Conservation (phyloP, 73 alveolate species). For the Blepharisma stoltei region DNA sequence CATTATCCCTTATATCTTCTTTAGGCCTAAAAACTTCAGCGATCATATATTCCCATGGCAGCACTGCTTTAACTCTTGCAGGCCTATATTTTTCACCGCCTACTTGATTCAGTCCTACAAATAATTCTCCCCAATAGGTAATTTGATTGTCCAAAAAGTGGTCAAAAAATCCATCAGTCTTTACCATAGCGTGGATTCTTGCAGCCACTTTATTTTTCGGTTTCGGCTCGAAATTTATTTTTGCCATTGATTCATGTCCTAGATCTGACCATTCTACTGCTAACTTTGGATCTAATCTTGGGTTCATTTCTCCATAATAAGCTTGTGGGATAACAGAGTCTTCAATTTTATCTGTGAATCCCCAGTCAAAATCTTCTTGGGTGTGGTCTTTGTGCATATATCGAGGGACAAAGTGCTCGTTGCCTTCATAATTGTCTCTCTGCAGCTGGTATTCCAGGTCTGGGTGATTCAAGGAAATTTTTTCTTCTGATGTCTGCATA, state of each 20-base stretch:
- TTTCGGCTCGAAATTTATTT: not conserved
- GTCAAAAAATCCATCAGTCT: constrained; percentile 57
- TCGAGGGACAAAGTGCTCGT: constrained; percentile 19
- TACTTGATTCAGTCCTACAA: not conserved
- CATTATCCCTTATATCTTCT: constrained; percentile 28
- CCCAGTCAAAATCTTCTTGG: not conserved
- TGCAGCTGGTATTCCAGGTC: too few relatives aligned
- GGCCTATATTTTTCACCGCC: not conserved
- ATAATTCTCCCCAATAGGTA: constrained; percentile 36
- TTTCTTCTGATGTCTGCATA: too few relatives aligned
- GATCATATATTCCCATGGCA: constrained; percentile 20
- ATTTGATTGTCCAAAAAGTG: constrained; percentile 52
- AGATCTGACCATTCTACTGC: not conserved
- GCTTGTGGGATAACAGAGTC: not conserved
- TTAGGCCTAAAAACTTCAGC: constrained; percentile 34
- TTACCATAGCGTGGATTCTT: not conserved
- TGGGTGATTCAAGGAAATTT: too few relatives aligned
- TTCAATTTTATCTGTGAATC: not conserved
- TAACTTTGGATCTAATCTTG: not conserved
- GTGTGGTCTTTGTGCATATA: not conserved
- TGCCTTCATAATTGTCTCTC: not conserved
- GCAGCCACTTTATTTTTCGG: not conserved
- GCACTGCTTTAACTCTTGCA: not conserved
- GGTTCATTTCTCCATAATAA: not conserved
- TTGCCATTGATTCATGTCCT: not conserved